A percentile compares a stretch with the other conserved stretches of the same genome.
These are phyloP conservation scores for Candida xiaguanensis DNA, from an alignment of 805 yeast species.

Conservation along the genomic window DNA sequence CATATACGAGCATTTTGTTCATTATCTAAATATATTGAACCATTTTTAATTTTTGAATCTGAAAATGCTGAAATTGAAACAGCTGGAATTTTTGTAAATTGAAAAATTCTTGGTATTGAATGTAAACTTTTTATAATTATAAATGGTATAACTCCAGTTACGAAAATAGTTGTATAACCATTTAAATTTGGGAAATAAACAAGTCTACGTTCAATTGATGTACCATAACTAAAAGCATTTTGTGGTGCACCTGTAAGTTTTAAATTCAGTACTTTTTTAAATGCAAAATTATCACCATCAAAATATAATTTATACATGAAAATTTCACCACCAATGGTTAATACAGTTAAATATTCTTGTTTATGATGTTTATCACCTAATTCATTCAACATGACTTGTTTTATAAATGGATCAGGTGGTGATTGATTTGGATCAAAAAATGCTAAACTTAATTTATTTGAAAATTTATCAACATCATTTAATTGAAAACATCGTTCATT, in stretches of 20 bases:
- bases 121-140: slow-evolving; percentile 61
- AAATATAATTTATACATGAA: slow-evolving; percentile 58
- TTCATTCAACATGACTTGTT: slow-evolving; percentile 59
- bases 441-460: slow-evolving; percentile 40
- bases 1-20: slow-evolving; percentile 64
- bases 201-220: slow-evolving; percentile 64
- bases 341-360: slow-evolving; percentile 63
- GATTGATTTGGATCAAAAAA: slow-evolving; percentile 49
- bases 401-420: slow-evolving; percentile 70
- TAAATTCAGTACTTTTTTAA: slow-evolving; percentile 42
- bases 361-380: slow-evolving; percentile 55
- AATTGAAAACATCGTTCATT: slow-evolving; percentile 52
- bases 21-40: slow-evolving; percentile 70
- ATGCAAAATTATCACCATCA: slow-evolving; percentile 41
- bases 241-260: slow-evolving; percentile 75
- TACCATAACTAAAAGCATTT: slow-evolving; percentile 68
- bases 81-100: slow-evolving; percentile 60
- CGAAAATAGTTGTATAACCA: slow-evolving; percentile 58
- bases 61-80: slow-evolving; percentile 63
- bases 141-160: slow-evolving; percentile 73
- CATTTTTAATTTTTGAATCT: slow-evolving; percentile 35
- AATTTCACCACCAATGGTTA: slow-evolving; percentile 81
- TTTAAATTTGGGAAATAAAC: slow-evolving; percentile 55
- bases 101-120: slow-evolving; percentile 61
- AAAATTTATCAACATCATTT: slow-evolving; percentile 45